Evolutionary conservation across 768 basidiomycete genomes (phyloP), one percentile per base, ranked within the genome.

Genomic region (Tylopilus vinaceipallidus): DNA sequence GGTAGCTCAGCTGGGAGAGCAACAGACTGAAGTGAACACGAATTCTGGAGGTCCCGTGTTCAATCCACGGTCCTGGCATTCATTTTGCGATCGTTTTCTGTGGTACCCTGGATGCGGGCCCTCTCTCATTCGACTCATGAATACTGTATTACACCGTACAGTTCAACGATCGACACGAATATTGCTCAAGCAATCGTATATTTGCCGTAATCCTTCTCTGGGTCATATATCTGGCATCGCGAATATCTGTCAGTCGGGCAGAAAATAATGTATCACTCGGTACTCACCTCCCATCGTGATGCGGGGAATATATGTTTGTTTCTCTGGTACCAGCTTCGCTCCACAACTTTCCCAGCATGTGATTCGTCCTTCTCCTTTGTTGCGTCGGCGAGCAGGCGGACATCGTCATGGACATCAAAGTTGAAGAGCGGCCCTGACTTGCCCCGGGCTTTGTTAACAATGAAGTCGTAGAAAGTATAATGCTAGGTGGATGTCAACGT

Each of bases 261-360:
- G 20, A 37, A 36, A 27, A 33, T n/a, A 12, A 37, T 2, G 17
- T 45, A n/a, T 16, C 4, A 23, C 17, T 16, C 3, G 2, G 12
- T 27, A 20, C 85, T 57, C 56, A 86, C 89, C 85, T 98, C 95
- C 95, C 95, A 98, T 60, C 95, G 75, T 5, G 91, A 94, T 1
- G 93, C 93, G 14, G 95, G 95, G 65, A 98, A 98, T 32, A 98
- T 97, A 63, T 98, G 97, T 56, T 98, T 99, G 63, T 93, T 95
- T 45, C 94, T 76, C 60, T 94, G 88, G 65, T 98, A 97, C 78
- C 89, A 99, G 52, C 88, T 88, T 54, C 97, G 73, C 69, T 98
- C 97, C 6, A 98, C 95, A 10, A 99, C 97, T 65, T 99, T 99
- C 3, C 97, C 97, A 0, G 97, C 97, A 63, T 99, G 97, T 16